phyloP scores from a whole-genome alignment of 2,329 filamentous ascomycete genomes.

The Colletotrichum eremochloae region DNA sequence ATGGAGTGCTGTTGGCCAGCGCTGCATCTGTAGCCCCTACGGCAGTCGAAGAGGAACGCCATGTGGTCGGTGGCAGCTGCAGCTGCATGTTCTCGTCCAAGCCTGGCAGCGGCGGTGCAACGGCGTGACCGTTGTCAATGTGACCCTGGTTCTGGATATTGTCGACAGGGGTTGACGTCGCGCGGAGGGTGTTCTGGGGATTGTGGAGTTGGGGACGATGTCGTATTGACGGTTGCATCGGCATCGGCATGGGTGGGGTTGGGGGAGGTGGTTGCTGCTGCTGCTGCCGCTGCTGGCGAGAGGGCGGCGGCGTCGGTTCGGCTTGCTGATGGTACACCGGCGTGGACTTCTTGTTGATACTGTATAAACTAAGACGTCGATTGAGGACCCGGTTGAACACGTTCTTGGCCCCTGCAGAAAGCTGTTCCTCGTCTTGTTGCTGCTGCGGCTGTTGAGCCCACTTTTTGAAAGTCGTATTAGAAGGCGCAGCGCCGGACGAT shows the following conservation, averaged over 20 bases:
- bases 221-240: conserved; percentile 37
- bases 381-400: conserved; percentile 26
- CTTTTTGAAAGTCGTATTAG: conserved; percentile 4
- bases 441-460: neutral
- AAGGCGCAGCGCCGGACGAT: conserved; percentile 22
- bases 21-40: neutral
- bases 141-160: conserved; percentile 29
- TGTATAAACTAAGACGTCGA: conserved; percentile 21
- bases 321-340: conserved; percentile 11
- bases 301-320: conserved; percentile 25
- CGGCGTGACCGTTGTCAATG: conserved; percentile 31
- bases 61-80: conserved; percentile 11
- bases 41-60: conserved; percentile 19
- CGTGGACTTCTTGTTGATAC: neutral
- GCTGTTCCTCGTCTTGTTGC: neutral
- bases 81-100: conserved; percentile 33
- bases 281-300: conserved; percentile 16
- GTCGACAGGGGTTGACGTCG: conserved; percentile 17
- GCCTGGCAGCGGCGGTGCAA: conserved; percentile 32
- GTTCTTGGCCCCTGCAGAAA: conserved; percentile 27
- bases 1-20: conserved; percentile 8
- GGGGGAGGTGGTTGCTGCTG: conserved; percentile 14
- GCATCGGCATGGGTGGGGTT: conserved; percentile 32
- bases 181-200: conserved; percentile 39
- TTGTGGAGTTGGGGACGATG: conserved; percentile 39